These are phyloP conservation scores for Dichotomocladium elegans DNA, from an alignment of 371 early-diverging fungal genomes.

Conservation along the genomic window DNA sequence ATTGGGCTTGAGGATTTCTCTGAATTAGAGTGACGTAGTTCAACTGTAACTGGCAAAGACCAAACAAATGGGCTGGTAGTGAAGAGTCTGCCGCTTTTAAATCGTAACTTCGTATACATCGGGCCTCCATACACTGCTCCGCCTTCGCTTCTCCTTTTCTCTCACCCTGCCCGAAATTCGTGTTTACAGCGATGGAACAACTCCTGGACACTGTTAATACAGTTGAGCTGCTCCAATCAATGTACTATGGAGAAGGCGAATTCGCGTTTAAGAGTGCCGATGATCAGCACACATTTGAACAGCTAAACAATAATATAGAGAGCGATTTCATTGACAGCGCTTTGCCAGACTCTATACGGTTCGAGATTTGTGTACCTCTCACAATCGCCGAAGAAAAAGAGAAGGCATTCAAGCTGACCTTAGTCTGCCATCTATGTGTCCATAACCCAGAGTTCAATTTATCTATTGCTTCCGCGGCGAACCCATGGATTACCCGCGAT, in stretches of 20 bases:
- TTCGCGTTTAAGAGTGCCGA: conserved; percentile 3
- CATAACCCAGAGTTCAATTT: conserved; percentile 19
- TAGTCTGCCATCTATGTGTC: background rate
- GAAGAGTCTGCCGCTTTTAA: too few species aligned
- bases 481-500: conserved; percentile 28
- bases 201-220: conserved; percentile 1
- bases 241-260: conserved; percentile 14
- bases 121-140: too few species aligned
- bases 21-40: too few species aligned
- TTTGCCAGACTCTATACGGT: background rate
- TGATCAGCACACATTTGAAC: background rate
- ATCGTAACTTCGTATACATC: too few species aligned
- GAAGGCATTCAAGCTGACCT: background rate
- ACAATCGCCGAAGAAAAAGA: background rate
- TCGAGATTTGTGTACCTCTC: background rate
- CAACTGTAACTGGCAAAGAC: too few species aligned
- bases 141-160: too few species aligned
- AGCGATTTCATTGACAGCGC: background rate
- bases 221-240: conserved; percentile 9
- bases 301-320: background rate
- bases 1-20: too few species aligned
- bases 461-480: conserved; percentile 16
- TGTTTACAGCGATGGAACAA: too few species aligned
- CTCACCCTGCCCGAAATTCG: too few species aligned
- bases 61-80: too few species aligned